Evolutionary conservation across 2,329 filamentous ascomycete genomes (phyloP), one percentile per base, ranked within the genome.

Genomic region (Grosmannia clavigera): DNA sequence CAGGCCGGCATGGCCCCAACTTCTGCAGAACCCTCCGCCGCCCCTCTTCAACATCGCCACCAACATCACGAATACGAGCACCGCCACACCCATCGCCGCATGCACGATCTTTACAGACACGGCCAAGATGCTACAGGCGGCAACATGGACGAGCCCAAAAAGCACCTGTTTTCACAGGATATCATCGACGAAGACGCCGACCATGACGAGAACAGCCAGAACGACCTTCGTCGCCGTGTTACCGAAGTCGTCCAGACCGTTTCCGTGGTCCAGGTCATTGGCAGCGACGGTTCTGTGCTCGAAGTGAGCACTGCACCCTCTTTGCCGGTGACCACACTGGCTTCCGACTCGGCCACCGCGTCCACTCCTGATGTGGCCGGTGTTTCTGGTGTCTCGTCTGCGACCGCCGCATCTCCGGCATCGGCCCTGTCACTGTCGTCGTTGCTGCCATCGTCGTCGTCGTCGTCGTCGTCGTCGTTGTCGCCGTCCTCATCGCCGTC

Each of bases 231-330:
- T 33, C 66, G 67, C 61, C 70, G 68, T 65, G 70, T 79, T 66
- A 77, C 74, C 16, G 70, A 72, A 62, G 72, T 83, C 66, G 72
- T 81, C 58, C 75, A 81, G 68, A 83, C 81, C 65, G 70, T 83
- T 64, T 81, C 79, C 31, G 72, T 83, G 67, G 69, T 83, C 60
- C 76, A 82, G 64, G 66, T 79, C 62, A 75, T 82, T 63, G 78
- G 82, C 69, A 70, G 70, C 54, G 67, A 69, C 53, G 80, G 80
- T 62, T 73, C 71, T 33, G 71, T 76, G 56, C 66, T 81, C 54
- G 69, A 73, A 9, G 5, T 55, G 52, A 55, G 33, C 12, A 40
- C 53, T 16, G 22, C 33, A 7, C 25, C 33, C 11, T 40, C 53
- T 12, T 12, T 22, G 33, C 19, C 19, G 4, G 16, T 19, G 11